Conservation (phyloP, 352 stramenopile genomes). For the Pythium aquatile region DNA sequence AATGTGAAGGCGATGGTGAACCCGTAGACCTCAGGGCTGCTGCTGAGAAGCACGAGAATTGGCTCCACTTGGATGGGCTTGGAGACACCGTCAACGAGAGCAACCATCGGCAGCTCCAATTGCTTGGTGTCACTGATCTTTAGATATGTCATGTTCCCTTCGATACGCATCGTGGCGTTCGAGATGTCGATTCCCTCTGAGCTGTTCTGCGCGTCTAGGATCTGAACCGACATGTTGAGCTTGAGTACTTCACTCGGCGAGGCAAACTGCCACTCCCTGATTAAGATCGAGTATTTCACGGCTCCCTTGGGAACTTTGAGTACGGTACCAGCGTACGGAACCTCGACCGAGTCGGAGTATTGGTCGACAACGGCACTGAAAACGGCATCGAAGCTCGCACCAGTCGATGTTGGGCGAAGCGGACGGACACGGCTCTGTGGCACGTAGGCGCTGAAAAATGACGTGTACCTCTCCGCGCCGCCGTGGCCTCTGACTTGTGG, state of each 20-base stretch:
- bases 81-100: not conserved
- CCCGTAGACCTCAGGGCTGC: too few species aligned
- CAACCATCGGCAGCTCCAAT: not conserved
- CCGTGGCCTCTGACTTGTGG: not conserved
- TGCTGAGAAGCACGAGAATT: not conserved
- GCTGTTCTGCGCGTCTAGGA: too few species aligned
- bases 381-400: not conserved
- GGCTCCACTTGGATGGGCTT: not conserved
- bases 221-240: not conserved
- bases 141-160: not conserved
- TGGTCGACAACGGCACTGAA: not conserved
- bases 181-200: not conserved
- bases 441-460: constrained; percentile 1
- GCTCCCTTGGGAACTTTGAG: not conserved
- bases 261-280: not conserved
- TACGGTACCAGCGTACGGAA: not conserved
- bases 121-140: not conserved
- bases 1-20: constrained; percentile 1
- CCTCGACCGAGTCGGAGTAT: not conserved
- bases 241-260: not conserved
- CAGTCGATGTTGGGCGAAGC: not conserved
- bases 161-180: not conserved
- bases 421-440: not conserved
- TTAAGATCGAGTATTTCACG: not conserved
- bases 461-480: not conserved